Base-by-base conservation (phyloP, 169 alveolate genomes). In the Perkinsus marinus region DNA sequence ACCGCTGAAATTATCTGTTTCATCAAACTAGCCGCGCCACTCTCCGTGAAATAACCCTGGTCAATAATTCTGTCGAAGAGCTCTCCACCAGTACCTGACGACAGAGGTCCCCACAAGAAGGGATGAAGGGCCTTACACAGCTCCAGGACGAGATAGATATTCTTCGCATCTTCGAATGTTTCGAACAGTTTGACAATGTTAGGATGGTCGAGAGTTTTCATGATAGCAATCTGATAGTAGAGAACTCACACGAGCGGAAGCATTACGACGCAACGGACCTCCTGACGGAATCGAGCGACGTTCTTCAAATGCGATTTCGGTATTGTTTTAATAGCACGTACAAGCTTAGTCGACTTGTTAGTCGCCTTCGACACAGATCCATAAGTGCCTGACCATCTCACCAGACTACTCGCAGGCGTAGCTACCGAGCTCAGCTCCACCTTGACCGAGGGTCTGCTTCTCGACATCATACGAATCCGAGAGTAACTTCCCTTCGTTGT, bases 81-180 rank as follows among this genome's bases (percentile, higher is more conserved):
- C 92, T 97, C 99, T 9, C 98, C 98, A 39, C 98, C 99, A 13
- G 47, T 90, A 47, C 92, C 68, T 43, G 34, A 0, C 7, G 34
- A 91, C 98, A 96, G 90, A 97, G 92, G n/a, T n/a, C n/a, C 46
- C 26, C 3, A 57, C 79, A 16, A 57, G 43, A 19, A 39, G 39
- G 0, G 3, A 10, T 41, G 46, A 41, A 10, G 19, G 10, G 46
- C 46, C 79, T 95, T 94, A 89, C 96, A 97, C 90, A 94, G 94
- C 95, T 97, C 99, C 98, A 97, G 95, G 47, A 97, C 98, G 92
- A 97, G 95, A 94, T 97, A 97, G 34, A 97, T 95, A 91, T 96
- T 96, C 57, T 97, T 96, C 90, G 91, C 94, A 69, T 97, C 99
- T 94, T 97, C 99, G 94, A 95, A 97, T n/a, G 97, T 97, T 94